Percentiles rank a stretch among this genome's conserved stretches.
Conservation (phyloP, 73 alveolate species). For the Stentor coeruleus region DNA sequence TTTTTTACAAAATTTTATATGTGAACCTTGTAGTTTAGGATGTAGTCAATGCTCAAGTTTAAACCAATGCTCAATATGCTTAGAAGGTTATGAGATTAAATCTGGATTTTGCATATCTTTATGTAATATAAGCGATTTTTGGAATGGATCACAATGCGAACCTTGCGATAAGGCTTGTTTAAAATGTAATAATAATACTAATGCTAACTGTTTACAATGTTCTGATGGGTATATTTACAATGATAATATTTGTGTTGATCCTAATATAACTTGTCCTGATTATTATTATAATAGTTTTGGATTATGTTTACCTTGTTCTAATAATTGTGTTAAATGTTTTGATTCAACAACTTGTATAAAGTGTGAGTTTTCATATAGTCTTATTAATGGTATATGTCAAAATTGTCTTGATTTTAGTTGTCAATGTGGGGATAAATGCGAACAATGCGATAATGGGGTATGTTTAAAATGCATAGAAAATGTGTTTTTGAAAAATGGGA, state of each 20-base stretch:
- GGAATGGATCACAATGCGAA: not conserved
- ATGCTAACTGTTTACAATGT: not conserved
- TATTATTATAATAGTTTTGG: not conserved
- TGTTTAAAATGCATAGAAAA: not conserved
- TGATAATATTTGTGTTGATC: not conserved
- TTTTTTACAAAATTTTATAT: too few species aligned
- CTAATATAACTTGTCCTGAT: not conserved
- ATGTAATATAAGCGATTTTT: not conserved
- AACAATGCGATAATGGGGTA: not conserved
- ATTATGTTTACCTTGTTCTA: not conserved
- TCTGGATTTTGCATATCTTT: not conserved
- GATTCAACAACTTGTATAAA: not conserved
- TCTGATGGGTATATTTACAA: not conserved
- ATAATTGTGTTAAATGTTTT: not conserved
- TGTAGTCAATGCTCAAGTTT: not conserved
- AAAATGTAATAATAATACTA: not conserved
- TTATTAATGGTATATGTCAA: not conserved
- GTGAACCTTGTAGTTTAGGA: not conserved
- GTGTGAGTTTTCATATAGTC: not conserved
- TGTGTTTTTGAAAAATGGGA: not conserved
- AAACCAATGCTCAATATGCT: not conserved
- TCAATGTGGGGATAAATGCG: not conserved
- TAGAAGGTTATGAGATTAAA: not conserved
- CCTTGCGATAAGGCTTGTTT: not conserved
- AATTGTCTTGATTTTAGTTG: not conserved